Evolutionary conservation across 2,329 filamentous ascomycete genomes (phyloP).

Genomic region (Monosporascus sp.): DNA sequence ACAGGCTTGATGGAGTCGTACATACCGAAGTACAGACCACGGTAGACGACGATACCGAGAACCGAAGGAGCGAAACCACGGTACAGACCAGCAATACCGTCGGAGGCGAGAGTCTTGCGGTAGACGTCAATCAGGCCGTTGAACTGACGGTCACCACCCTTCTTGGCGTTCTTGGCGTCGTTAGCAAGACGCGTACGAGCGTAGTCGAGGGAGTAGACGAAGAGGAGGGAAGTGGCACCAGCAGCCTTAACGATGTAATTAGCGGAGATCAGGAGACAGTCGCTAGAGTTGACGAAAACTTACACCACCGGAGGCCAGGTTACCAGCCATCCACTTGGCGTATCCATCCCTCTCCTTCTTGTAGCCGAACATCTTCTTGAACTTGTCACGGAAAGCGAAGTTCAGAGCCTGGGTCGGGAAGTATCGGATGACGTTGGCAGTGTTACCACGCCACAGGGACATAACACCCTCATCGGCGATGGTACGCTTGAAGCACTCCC

Average conservation of each 20-base stretch:
- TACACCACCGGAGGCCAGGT: conserved; percentile 99
- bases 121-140: conserved; percentile 99
- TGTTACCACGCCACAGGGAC: conserved; percentile 99
- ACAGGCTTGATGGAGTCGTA: conserved; percentile 99
- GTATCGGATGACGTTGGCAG: conserved; percentile 99
- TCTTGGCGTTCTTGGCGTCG: conserved; percentile 98
- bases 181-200: conserved; percentile 99
- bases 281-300: conserved; percentile 33
- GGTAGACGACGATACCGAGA: conserved; percentile 98
- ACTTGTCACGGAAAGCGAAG: conserved; percentile 99
- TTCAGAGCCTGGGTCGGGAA: conserved; percentile 99
- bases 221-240: conserved; percentile 98
- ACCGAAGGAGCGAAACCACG: conserved; percentile 99
- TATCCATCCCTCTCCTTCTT: conserved; percentile 99
- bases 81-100: conserved; percentile 99
- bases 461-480: conserved; percentile 85
- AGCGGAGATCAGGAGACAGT: not conserved
- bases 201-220: conserved; percentile 99
- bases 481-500: conserved; percentile 93
- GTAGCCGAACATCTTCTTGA: conserved; percentile 99
- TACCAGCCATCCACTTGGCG: conserved; percentile 97
- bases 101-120: conserved; percentile 98
- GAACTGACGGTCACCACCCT: conserved; percentile 97
- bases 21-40: conserved; percentile 99
- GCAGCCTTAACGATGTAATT: conserved; percentile 57